Base-by-base conservation (phyloP, 2,329 filamentous ascomycete genomes). In the Pseudogymnoascus sp. region DNA sequence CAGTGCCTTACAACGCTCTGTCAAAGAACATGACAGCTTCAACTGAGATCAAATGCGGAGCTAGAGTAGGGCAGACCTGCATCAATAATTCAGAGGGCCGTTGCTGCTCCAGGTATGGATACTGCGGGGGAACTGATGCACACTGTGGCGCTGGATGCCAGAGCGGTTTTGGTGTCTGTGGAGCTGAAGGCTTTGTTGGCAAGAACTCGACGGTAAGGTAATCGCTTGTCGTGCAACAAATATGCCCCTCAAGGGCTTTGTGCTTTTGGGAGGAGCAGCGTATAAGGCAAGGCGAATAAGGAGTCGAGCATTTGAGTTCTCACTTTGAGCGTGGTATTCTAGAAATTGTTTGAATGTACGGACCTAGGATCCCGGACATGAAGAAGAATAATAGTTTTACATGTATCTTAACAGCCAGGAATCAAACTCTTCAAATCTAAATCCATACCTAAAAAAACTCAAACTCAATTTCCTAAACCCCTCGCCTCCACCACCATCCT, bases 101-200 rank as follows among this genome's bases (percentile, higher is more conserved):
- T 17, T 80, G 79, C 72, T 81, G 79, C 71, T 79, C 76, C 15
- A 71, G 69, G 63, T 70, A 71, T 66, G 71, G 76, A 59, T 74
- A 71, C 68, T 81, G 79, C 63, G 76, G 76, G 5, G 71, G 68
- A 44, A 74, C 72, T 66, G 70, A 68, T 35, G 68, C 71, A 31
- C 73, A 76, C 64, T 78, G 77, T 66, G 71, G 70, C 10, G 73
- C 71, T 40, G 74, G 74, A 13, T 78, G 76, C 68, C 73, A 77
- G 68, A 62, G 65, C 8, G 68, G 62, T n/a, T 77, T 75, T 66
- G 76, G 76, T 15, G 65, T 70, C 33, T 78, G 76, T 68, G 50
- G 50, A 15, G 28, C 17, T 57, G n/a, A 19, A 17, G 44, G 23
- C 3, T 3, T 19, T 19, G 10, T 2, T 17, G 50, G 3, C 2